These are phyloP conservation scores for Orbilia blumenaviensis DNA, from an alignment of 2,329 filamentous ascomycete genomes.

Conservation along the genomic window DNA sequence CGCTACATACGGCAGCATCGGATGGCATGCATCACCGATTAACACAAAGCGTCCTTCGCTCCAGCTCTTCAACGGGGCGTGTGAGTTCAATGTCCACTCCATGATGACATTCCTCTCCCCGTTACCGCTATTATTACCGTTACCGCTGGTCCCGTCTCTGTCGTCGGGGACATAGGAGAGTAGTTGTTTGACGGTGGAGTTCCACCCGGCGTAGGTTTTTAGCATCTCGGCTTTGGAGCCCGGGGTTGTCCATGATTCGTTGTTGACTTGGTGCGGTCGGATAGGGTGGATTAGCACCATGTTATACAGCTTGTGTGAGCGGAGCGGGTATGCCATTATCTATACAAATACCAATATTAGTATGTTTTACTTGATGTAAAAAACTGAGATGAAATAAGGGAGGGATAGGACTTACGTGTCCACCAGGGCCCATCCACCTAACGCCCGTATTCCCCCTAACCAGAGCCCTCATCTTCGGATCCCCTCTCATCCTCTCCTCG, in stretches of 20 bases:
- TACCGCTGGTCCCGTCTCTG: no score
- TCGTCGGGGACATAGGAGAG: slow-evolving; percentile 56
- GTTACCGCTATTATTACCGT: no score
- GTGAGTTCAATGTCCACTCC: slow-evolving; percentile 72
- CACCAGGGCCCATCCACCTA: slow-evolving; percentile 54
- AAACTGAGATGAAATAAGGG: background rate
- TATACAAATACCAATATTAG: slow-evolving; percentile 61
- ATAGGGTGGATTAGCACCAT: slow-evolving; percentile 52
- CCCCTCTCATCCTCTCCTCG: slow-evolving; percentile 64
- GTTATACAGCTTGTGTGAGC: slow-evolving; percentile 44
- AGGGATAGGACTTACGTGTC: slow-evolving; percentile 31
- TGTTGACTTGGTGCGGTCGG: slow-evolving; percentile 59
- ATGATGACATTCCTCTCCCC: no score
- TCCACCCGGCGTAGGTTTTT: slow-evolving; percentile 52
- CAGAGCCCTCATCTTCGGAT: slow-evolving; percentile 64
- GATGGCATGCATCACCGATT: slow-evolving; percentile 73
- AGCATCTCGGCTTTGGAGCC: slow-evolving; percentile 53
- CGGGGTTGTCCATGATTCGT: slow-evolving; percentile 64
- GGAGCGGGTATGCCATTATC: slow-evolving; percentile 51
- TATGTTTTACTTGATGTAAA: slow-evolving; percentile 55
- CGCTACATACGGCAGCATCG: slow-evolving; percentile 73
- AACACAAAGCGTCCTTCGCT: slow-evolving; percentile 68
- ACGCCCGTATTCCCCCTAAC: slow-evolving; percentile 62
- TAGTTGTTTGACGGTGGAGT: slow-evolving; percentile 38
- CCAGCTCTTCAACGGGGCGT: slow-evolving; percentile 69